Evolutionary conservation across 2,329 filamentous ascomycete genomes (phyloP).

Genomic region (Didymella arachidicola): DNA sequence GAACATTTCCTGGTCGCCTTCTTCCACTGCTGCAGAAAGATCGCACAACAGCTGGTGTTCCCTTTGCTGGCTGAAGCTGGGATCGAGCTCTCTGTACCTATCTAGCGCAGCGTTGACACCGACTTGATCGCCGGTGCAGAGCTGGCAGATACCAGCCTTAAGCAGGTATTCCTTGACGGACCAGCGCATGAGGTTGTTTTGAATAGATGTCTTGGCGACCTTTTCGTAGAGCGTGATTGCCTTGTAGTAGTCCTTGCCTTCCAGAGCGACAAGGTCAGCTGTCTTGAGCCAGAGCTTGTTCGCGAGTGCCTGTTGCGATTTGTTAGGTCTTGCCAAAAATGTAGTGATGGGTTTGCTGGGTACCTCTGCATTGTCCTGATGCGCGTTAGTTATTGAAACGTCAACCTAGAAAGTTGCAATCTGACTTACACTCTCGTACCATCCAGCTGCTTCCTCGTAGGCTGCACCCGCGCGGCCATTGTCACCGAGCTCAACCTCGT

Average conservation of each 20-base stretch:
- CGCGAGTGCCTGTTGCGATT: constrained; percentile 66
- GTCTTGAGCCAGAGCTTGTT: constrained; percentile 96
- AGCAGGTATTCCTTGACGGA: constrained; percentile 92
- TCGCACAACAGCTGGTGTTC: constrained; percentile 85
- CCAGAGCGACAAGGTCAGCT: constrained; percentile 83
- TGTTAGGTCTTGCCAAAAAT: constrained; percentile 37
- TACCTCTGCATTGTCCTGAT: constrained; percentile 50
- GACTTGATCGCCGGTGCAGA: constrained; percentile 78
- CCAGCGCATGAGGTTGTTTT: constrained; percentile 74
- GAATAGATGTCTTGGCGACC: constrained; percentile 78
- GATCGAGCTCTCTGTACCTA: constrained; percentile 74
- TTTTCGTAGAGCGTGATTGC: constrained; percentile 71
- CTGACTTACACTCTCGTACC: constrained; percentile 71
- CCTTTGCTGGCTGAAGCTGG: constrained; percentile 73
- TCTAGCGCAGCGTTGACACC: constrained; percentile 81
- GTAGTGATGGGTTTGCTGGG: constrained; percentile 1
- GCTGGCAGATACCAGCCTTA: constrained; percentile 90
- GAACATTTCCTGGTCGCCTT: constrained; percentile 81
- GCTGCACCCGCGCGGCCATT: constrained; percentile 78
- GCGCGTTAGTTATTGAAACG: constrained; percentile 27
- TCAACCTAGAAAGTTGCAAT: not conserved
- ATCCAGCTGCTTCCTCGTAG: constrained; percentile 85
- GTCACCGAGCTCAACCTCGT: constrained; percentile 82
- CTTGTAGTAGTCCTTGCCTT: constrained; percentile 74
- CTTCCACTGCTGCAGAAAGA: constrained; percentile 76